A percentile compares a stretch with the other conserved stretches of the same genome.
Evolutionary conservation across 2,329 filamentous ascomycete species (phyloP).

Genomic region (Sclerotinia sclerotiorum): DNA sequence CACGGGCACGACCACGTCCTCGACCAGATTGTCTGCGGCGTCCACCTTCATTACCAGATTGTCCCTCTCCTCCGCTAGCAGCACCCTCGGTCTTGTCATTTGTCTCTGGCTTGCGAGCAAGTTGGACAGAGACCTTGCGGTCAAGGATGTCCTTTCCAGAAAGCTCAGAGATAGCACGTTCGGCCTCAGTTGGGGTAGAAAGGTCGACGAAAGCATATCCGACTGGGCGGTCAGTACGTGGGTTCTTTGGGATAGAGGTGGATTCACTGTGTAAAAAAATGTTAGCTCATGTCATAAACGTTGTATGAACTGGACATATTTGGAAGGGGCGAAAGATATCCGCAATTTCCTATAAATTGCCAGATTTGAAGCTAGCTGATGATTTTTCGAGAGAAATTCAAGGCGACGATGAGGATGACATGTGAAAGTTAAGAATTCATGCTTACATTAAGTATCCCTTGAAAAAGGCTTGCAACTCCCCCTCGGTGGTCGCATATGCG

Average conservation of each 20-base stretch:
- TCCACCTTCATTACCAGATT: slow-evolving; percentile 61
- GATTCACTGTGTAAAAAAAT: slow-evolving; percentile 68
- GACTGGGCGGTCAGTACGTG: slow-evolving; percentile 95
- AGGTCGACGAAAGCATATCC: slow-evolving; percentile 99
- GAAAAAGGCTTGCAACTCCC: slow-evolving; percentile 99
- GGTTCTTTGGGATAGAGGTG: slow-evolving; percentile 98
- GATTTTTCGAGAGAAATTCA: slow-evolving; percentile 16
- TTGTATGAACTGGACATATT: neutral
- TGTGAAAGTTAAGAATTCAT: slow-evolving; percentile 39
- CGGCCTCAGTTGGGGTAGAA: slow-evolving; percentile 88
- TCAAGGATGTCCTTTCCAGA: slow-evolving; percentile 97
- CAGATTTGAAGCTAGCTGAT: slow-evolving; percentile 17
- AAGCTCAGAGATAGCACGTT: slow-evolving; percentile 91
- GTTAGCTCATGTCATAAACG: slow-evolving; percentile 3
- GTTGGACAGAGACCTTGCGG: slow-evolving; percentile 98
- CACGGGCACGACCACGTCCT: slow-evolving; percentile 64
- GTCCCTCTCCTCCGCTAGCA: slow-evolving; percentile 71
- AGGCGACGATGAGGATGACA: neutral
- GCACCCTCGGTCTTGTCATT: slow-evolving; percentile 72
- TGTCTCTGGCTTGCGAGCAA: slow-evolving; percentile 94
- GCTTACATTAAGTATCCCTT: slow-evolving; percentile 98
- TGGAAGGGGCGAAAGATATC: neutral
- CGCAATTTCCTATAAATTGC: neutral
- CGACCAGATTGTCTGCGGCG: slow-evolving; percentile 63
- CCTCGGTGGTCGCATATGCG: slow-evolving; percentile 99